Evolutionary conservation across 1,284 basidiomycete genomes (phyloP).

Genomic region (Boletus sp.): DNA sequence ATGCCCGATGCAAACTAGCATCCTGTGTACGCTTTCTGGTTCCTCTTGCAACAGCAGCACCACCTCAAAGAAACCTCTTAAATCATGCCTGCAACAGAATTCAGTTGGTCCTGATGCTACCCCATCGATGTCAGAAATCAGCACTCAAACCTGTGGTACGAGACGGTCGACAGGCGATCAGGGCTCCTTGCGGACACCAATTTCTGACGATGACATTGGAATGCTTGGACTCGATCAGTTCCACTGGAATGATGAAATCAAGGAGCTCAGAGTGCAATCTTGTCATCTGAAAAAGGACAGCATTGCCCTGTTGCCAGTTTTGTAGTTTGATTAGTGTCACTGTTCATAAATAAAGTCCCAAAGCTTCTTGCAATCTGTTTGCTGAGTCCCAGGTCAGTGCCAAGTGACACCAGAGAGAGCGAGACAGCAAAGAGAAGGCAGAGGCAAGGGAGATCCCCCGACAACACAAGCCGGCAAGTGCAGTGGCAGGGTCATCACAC

Average conservation of each 20-base stretch:
- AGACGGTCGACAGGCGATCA: constrained; percentile 5
- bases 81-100: constrained; percentile 15
- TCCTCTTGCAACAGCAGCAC: not conserved
- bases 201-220: constrained; percentile 20
- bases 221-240: constrained; percentile 26
- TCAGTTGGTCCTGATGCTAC: not conserved
- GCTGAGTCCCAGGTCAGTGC: not conserved
- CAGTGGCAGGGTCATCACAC: constrained; percentile 34
- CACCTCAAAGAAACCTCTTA: constrained; percentile 9
- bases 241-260: constrained; percentile 18
- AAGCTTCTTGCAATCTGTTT: constrained; percentile 4
- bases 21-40: no score
- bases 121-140: constrained; percentile 9
- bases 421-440: constrained; percentile 23
- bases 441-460: constrained; percentile 23
- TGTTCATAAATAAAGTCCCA: no score
- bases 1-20: no score
- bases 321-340: no score
- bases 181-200: constrained; percentile 13
- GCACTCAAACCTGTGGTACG: no score
- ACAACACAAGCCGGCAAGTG: constrained; percentile 32
- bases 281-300: constrained; percentile 23
- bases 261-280: constrained; percentile 9
- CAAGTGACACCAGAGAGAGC: constrained; percentile 1
- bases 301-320: constrained; percentile 12